Evolutionary conservation across 2,329 filamentous ascomycete genomes (phyloP).

Genomic region (Nigrograna mackinnonii): DNA sequence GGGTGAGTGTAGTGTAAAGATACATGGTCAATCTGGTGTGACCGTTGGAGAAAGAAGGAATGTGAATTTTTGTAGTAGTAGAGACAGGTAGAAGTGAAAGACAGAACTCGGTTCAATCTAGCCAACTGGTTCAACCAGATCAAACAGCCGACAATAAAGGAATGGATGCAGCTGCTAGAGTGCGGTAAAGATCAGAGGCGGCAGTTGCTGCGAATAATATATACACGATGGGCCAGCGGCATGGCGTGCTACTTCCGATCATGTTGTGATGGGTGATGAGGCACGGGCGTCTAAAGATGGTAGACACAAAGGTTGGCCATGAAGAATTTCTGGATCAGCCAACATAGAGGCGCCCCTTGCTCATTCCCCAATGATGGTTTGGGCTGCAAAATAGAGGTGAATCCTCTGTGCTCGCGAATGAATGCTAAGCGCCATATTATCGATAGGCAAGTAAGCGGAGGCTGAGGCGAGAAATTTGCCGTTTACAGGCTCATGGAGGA

Average conservation of each 20-base stretch:
- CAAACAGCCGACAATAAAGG: constrained; percentile 3
- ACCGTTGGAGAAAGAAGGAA: neutral
- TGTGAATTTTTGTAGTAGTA: neutral
- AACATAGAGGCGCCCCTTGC: too few relatives aligned
- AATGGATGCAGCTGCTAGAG: constrained; percentile 11
- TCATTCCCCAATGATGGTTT: too few relatives aligned
- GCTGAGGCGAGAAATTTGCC: constrained; percentile 7
- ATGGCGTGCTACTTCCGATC: too few relatives aligned
- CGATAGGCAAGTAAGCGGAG: constrained; percentile 10
- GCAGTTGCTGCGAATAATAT: neutral
- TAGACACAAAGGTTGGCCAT: too few relatives aligned
- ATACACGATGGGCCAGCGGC: constrained; percentile 2
- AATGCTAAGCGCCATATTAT: constrained; percentile 1
- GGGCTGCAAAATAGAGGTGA: too few relatives aligned
- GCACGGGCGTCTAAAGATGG: too few relatives aligned
- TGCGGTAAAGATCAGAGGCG: constrained; percentile 4
- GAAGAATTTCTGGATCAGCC: too few relatives aligned
- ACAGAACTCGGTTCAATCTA: constrained; percentile 1
- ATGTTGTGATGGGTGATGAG: too few relatives aligned
- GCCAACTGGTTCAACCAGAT: constrained; percentile 8
- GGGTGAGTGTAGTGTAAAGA: constrained; percentile 5
- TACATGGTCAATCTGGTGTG: too few relatives aligned
- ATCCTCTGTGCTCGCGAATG: constrained; percentile 3
- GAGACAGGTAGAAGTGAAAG: constrained; percentile 1
- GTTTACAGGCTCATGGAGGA: too few relatives aligned